phyloP scores from a whole-genome alignment of 176 grass and related monocot species.

The Thinopyrum elongatum region DNA sequence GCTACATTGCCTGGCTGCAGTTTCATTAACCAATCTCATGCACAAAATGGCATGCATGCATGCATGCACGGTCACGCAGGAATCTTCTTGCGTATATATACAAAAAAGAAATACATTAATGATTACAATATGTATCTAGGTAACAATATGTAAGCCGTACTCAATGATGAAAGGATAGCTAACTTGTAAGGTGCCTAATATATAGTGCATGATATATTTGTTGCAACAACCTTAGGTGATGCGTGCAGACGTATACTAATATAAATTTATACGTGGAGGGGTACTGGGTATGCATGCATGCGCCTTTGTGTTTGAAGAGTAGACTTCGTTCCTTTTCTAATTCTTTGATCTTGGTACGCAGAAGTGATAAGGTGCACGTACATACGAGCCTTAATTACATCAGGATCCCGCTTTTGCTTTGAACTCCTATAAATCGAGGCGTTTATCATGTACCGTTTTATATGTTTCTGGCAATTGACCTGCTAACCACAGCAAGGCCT shows the following conservation, averaged over 20 bases:
- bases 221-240: neutral
- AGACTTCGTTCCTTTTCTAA: no score
- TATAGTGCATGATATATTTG: neutral
- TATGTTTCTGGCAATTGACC: conserved; percentile 25
- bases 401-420: neutral
- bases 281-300: neutral
- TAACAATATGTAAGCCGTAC: conserved; percentile 2
- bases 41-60: neutral
- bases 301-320: neutral
- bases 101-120: neutral
- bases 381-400: neutral
- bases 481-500: conserved; percentile 2
- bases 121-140: neutral
- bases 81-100: conserved; percentile 19
- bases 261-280: neutral
- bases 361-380: neutral
- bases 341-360: neutral
- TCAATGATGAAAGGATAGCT: conserved; percentile 33
- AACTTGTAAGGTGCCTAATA: conserved; percentile 28
- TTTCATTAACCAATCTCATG: conserved; percentile 15
- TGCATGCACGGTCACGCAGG: neutral
- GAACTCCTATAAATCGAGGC: neutral
- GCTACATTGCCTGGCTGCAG: neutral
- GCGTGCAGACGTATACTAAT: neutral
- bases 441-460: neutral